Evolutionary conservation across 139 green algal species (phyloP).

Genomic region (Nannochloris sp.): DNA sequence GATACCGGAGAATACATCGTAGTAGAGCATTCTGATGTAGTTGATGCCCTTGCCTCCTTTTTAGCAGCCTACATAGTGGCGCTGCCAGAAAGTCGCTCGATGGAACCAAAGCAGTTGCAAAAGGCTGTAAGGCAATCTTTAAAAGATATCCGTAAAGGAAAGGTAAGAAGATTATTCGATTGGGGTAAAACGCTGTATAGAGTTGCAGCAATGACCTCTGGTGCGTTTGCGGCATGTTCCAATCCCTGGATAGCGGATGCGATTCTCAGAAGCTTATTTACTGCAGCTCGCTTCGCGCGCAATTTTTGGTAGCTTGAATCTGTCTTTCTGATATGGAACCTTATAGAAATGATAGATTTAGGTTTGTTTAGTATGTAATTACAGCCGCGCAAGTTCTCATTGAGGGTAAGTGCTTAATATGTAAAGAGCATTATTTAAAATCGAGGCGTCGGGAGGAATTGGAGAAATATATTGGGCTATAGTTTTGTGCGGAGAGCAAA

Average conservation of each 20-base stretch:
- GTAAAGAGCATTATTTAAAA: no score
- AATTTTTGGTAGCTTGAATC: constrained; percentile 6
- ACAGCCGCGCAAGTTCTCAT: no score
- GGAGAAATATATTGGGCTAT: no score
- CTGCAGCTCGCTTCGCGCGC: constrained; percentile 7
- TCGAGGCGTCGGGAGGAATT: no score
- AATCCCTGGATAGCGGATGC: constrained; percentile 52
- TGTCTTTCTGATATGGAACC: no score
- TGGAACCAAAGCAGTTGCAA: constrained; percentile 44
- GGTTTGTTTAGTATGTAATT: no score
- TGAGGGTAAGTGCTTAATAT: no score
- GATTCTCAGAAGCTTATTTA: constrained; percentile 39
- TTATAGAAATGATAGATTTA: no score
- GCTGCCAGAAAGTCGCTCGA: constrained; percentile 29
- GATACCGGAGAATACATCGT: constrained; percentile 38
- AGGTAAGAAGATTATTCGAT: constrained; percentile 29
- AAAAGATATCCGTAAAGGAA: constrained; percentile 34
- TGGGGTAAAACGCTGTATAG: constrained; percentile 40
- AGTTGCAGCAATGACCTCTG: constrained; percentile 28
- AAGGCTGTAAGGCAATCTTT: constrained; percentile 21
- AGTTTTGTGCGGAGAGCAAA: no score
- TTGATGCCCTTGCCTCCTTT: constrained; percentile 38
- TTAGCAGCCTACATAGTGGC: constrained; percentile 45
- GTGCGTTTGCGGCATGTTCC: constrained; percentile 41
- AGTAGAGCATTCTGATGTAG: constrained; percentile 38